Evolutionary conservation across 2,329 filamentous ascomycete genomes (phyloP).

Genomic region (Plectosphaerella plurivora): DNA sequence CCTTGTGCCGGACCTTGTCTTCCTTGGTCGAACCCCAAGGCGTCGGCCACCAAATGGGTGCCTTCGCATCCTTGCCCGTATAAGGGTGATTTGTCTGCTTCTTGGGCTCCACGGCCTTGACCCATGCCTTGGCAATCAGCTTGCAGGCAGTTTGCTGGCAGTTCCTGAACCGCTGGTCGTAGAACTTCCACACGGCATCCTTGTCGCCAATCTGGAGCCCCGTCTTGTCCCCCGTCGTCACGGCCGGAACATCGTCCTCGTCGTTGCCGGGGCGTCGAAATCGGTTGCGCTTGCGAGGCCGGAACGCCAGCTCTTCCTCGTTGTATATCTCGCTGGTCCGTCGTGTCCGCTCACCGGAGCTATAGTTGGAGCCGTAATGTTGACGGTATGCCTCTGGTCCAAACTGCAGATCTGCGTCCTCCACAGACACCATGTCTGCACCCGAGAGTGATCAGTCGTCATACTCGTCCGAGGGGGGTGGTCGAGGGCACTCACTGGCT

Average conservation of each 20-base stretch:
- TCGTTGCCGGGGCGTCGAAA: conserved; percentile 30
- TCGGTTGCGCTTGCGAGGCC: conserved; percentile 31
- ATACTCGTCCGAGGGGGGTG: background rate
- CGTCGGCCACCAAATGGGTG: conserved; percentile 65
- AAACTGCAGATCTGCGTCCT: conserved; percentile 18
- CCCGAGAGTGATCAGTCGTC: conserved; percentile 5
- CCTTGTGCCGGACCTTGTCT: conserved; percentile 60
- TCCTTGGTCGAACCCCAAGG: conserved; percentile 45
- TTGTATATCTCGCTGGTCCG: conserved; percentile 19
- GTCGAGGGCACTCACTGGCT: conserved; percentile 24
- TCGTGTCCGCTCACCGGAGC: conserved; percentile 18
- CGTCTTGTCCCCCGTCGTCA: conserved; percentile 31
- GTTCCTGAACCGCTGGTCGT: conserved; percentile 56
- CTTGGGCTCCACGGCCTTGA: conserved; percentile 71
- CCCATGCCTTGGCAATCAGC: conserved; percentile 69
- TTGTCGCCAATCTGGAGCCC: conserved; percentile 50
- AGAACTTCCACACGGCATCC: conserved; percentile 53
- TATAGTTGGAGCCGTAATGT: conserved; percentile 12
- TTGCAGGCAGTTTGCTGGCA: conserved; percentile 71
- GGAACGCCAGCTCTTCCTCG: conserved; percentile 22
- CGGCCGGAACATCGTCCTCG: conserved; percentile 38
- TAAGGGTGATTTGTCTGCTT: conserved; percentile 75
- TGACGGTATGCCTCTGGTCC: conserved; percentile 14
- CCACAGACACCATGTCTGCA: conserved; percentile 3
- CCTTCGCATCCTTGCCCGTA: conserved; percentile 57